These are phyloP conservation scores for Agapanthus africanus DNA, from an alignment of 106 monocot genomes.

Conservation along the genomic window DNA sequence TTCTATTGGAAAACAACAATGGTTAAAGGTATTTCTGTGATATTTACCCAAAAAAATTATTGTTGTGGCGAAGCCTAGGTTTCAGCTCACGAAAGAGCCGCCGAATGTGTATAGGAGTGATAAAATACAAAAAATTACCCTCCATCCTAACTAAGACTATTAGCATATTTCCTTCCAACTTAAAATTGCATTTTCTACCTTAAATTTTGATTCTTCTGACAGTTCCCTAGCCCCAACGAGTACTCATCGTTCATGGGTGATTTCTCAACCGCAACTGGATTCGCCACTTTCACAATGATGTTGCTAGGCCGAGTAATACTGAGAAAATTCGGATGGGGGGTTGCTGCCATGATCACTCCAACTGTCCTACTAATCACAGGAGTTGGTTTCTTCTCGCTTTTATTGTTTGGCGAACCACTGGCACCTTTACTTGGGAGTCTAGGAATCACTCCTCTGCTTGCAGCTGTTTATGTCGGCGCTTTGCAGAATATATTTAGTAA, in stretches of 20 bases:
- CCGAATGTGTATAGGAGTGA: too few species aligned
- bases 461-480: constrained; percentile 89
- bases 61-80: too few species aligned
- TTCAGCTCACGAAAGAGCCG: too few species aligned
- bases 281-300: constrained; percentile 97
- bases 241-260: constrained; percentile 99
- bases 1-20: too few species aligned
- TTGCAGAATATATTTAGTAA: constrained; percentile 94
- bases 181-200: not conserved
- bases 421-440: constrained; percentile 44
- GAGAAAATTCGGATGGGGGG: constrained; percentile 93
- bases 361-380: constrained; percentile 88
- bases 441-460: constrained; percentile 83
- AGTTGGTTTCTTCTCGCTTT: constrained; percentile 90
- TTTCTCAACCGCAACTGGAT: constrained; percentile 90
- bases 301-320: constrained; percentile 85
- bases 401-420: constrained; percentile 77
- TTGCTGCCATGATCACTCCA: constrained; percentile 93
- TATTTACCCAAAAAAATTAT: too few species aligned
- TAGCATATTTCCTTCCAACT: too few species aligned
- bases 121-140: too few species aligned
- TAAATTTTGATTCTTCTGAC: constrained; percentile 6
- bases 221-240: constrained; percentile 98
- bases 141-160: too few species aligned
- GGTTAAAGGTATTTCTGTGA: too few species aligned